These are phyloP conservation scores for Mycena olivaceomarginata DNA, from an alignment of 768 basidiomycete genomes.

Conservation along the genomic window DNA sequence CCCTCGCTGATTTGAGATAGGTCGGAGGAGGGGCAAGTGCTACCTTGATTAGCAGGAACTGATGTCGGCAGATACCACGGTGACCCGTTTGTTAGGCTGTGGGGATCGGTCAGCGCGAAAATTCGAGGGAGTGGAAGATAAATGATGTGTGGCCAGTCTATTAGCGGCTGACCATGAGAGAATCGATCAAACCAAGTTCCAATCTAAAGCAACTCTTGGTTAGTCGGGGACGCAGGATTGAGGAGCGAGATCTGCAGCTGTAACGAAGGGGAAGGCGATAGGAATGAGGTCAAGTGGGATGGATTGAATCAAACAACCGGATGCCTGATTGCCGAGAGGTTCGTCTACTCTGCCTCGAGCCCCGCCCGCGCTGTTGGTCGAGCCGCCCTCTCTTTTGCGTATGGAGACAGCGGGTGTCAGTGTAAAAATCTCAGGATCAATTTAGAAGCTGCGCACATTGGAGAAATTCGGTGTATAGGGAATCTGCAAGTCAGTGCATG, in stretches of 20 bases:
- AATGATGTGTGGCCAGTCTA: too few relatives aligned
- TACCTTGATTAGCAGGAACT: too few relatives aligned
- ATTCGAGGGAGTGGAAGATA: constrained; percentile 17
- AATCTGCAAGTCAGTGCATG: constrained; percentile 16
- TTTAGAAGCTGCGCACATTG: constrained; percentile 9
- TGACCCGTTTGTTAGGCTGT: constrained; percentile 22
- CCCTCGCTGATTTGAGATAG: constrained; percentile 6
- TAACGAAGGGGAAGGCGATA: too few relatives aligned
- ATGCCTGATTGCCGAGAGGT: too few relatives aligned
- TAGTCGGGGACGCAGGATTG: constrained; percentile 17
- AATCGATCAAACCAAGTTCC: constrained; percentile 13
- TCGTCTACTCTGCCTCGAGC: too few relatives aligned
- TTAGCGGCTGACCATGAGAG: constrained; percentile 21
- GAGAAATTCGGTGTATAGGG: constrained; percentile 20
- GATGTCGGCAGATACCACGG: constrained; percentile 24
- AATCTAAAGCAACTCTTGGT: constrained; percentile 13
- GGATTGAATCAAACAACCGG: too few relatives aligned
- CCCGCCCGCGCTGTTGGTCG: constrained; percentile 2
- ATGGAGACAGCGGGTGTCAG: constrained; percentile 7
- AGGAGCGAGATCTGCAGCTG: background rate
- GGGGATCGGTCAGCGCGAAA: constrained; percentile 19
- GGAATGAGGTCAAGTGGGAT: too few relatives aligned
- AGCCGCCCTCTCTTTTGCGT: constrained; percentile 2
- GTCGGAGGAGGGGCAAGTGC: constrained; percentile 16
- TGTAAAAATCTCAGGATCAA: constrained; percentile 18